phyloP scores from a whole-genome alignment of 2,329 filamentous ascomycete species.

The Aspergillus felis region DNA sequence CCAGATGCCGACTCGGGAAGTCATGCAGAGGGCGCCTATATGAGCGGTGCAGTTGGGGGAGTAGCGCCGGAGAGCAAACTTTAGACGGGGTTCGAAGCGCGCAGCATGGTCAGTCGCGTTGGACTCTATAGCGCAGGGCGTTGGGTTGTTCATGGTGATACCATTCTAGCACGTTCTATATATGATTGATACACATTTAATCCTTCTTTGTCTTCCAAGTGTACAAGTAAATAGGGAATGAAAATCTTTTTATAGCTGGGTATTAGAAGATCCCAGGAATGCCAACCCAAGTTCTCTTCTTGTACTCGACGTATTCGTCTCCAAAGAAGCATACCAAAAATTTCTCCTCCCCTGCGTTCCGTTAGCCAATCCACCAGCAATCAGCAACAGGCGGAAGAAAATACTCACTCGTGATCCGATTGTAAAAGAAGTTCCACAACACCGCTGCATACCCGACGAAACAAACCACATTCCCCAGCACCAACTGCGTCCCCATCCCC shows the following conservation, averaged over 20 bases:
- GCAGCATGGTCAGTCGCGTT: not conserved
- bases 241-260: not conserved
- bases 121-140: conserved; percentile 8
- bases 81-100: conserved; percentile 25
- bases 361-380: conserved; percentile 4
- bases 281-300: conserved; percentile 64
- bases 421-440: conserved; percentile 80
- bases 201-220: not conserved
- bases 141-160: conserved; percentile 11
- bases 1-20: conserved; percentile 10
- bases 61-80: conserved; percentile 46
- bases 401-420: conserved; percentile 62
- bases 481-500: conserved; percentile 89
- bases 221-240: not conserved
- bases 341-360: conserved; percentile 64
- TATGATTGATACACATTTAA: not conserved
- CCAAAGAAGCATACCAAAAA: conserved; percentile 79
- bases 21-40: conserved; percentile 40
- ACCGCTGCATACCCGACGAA: conserved; percentile 69
- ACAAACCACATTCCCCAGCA: conserved; percentile 80
- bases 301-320: conserved; percentile 73
- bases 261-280: conserved; percentile 69
- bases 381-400: not conserved
- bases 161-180: conserved; percentile 1
- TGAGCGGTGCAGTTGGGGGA: conserved; percentile 53